A percentile compares a stretch with the other conserved stretches of the same genome.
Conservation (phyloP, 164 flowering plant species). For the Macadamia tetraphylla region DNA sequence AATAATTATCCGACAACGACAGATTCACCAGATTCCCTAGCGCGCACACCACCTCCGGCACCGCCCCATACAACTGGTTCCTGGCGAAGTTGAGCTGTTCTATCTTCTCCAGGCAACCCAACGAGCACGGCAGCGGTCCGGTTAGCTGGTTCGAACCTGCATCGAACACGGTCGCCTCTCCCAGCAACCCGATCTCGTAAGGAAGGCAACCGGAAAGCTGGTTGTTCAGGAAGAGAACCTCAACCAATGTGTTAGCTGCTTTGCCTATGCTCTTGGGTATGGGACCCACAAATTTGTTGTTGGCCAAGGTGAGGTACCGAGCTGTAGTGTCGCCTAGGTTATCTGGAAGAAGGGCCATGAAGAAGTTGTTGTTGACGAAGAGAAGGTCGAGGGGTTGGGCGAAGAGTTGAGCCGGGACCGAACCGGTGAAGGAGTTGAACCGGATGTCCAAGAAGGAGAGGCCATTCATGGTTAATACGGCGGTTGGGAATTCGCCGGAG, state of each 20-base stretch:
- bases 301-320: conserved; percentile 37
- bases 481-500: conserved; percentile 26
- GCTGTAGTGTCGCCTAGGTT: conserved; percentile 27
- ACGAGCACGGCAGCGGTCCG: conserved; percentile 49
- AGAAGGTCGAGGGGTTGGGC: conserved; percentile 19
- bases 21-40: conserved; percentile 26
- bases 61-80: conserved; percentile 36
- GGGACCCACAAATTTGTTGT: conserved; percentile 41
- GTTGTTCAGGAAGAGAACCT: conserved; percentile 46
- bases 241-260: conserved; percentile 22
- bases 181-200: conserved; percentile 43
- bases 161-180: conserved; percentile 36
- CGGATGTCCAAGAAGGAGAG: conserved; percentile 38
- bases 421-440: conserved; percentile 28
- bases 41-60: conserved; percentile 50
- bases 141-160: conserved; percentile 32
- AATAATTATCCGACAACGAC: conserved; percentile 30
- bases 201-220: conserved; percentile 53
- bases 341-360: conserved; percentile 28
- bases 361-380: conserved; percentile 49
- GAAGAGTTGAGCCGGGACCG: conserved; percentile 32
- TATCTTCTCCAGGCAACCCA: conserved; percentile 34
- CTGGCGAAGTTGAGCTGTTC: conserved; percentile 34
- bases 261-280: conserved; percentile 36
- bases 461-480: conserved; percentile 10